These are phyloP conservation scores for Stylosanthes scabra DNA, from an alignment of 331 rosid species.

Conservation along the genomic window DNA sequence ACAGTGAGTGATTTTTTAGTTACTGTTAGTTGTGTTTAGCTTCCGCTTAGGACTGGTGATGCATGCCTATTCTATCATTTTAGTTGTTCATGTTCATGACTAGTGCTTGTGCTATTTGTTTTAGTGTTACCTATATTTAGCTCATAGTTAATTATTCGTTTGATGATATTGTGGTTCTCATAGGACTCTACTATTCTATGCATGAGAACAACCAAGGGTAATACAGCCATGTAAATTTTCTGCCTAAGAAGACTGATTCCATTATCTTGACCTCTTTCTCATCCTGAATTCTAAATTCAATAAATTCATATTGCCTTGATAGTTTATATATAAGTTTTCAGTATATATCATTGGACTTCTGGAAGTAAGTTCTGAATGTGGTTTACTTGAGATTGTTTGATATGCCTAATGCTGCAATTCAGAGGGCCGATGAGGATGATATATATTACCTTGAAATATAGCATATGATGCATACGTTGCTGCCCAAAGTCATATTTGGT, in stretches of 20 bases:
- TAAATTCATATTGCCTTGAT: background rate
- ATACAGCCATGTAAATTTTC: background rate
- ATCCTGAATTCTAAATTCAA: slow-evolving; percentile 5
- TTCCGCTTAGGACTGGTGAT: background rate
- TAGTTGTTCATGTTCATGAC: background rate
- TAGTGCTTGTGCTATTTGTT: background rate
- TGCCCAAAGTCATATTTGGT: background rate
- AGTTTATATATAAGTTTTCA: background rate
- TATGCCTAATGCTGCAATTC: slow-evolving; percentile 2
- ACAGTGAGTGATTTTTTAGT: background rate
- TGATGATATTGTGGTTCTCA: slow-evolving; percentile 22
- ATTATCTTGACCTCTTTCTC: slow-evolving; percentile 5
- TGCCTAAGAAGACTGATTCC: background rate
- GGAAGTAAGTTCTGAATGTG: slow-evolving; percentile 10
- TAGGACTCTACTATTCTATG: slow-evolving; percentile 1
- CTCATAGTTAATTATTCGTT: background rate
- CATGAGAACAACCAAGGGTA: slow-evolving; percentile 1
- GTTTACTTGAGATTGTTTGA: slow-evolving; percentile 28
- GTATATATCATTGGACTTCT: background rate
- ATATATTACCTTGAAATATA: slow-evolving; percentile 9
- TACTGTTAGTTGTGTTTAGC: background rate
- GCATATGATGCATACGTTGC: background rate
- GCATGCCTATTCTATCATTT: background rate
- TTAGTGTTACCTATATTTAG: background rate
- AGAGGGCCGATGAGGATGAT: background rate